Base-by-base conservation (phyloP, 306 rosid species). In the Fragaria nilgerrensis region DNA sequence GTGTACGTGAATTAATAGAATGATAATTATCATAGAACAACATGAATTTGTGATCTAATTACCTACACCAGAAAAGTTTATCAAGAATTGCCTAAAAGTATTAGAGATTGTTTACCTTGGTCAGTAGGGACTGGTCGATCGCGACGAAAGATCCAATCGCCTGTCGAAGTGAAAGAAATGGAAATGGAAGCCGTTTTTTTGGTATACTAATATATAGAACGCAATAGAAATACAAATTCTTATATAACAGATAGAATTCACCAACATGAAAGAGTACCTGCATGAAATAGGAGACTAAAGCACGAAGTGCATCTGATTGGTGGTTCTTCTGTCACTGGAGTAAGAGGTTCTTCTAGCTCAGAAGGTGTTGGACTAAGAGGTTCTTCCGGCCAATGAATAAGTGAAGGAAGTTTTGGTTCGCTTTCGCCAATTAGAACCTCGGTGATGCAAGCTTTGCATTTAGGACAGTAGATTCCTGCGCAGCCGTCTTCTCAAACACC, bases 391-490 rank as follows among this genome's bases (percentile, higher is more conserved):
- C 9, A 7, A 41, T 6, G 79, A 43, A 15, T n/a, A n/a, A n/a
- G 22, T 41, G 77, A 16, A 12, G 58, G 14, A 76, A 58, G 70
- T 43, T 70, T 84, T 69, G 13, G 4, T 9, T 76, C 82, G 58
- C 32, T 78, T 3, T 77, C 77, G 5, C 81, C 75, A 36, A 86
- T 45, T 49, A 88, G 79, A 12, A 93, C 96, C 83, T 85, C 89
- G 47, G 93, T 83, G 80, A 91, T 89, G 80, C 96, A 90, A 77
- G 88, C 48, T 2, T 79, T 85, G 70, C 98, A 93, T 27, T 87
- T 85, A 3, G 98, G 98, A 73, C 98, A 93, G 48, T 86, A 88
- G 73, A 89, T 69, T 83, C 87, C 76, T 87, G 90, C 22, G 86
- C 37, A 3, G 77, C 87, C 17, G 85, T 85, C 84, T 75, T 87